phyloP scores from a whole-genome alignment of 768 basidiomycete genomes.

The Punctularia strigosozonata region DNA sequence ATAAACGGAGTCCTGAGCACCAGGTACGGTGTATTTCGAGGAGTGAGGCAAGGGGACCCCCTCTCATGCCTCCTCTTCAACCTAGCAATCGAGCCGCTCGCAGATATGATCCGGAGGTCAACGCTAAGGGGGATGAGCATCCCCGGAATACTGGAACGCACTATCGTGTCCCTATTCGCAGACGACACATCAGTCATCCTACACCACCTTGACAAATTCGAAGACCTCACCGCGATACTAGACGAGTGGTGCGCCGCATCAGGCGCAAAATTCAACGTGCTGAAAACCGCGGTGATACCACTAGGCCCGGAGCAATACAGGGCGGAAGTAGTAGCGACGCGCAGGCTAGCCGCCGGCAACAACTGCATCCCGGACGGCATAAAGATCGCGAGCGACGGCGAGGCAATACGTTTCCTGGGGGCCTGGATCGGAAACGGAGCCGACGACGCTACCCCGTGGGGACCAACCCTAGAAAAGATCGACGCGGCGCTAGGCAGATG shows the following conservation, averaged over 20 bases:
- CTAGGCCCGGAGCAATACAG: constrained; percentile 6
- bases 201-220: constrained; percentile 5
- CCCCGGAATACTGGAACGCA: constrained; percentile 1
- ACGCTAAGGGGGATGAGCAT: constrained; percentile 9
- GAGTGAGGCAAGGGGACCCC: constrained; percentile 8
- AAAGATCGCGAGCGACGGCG: background rate
- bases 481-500: constrained; percentile 5
- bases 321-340: background rate
- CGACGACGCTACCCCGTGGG: constrained; percentile 7
- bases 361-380: background rate
- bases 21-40: constrained; percentile 4
- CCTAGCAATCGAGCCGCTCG: constrained; percentile 5
- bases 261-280: constrained; percentile 10
- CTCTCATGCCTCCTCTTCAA: constrained; percentile 8
- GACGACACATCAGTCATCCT: constrained; percentile 15
- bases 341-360: background rate
- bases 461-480: constrained; percentile 12
- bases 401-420: constrained; percentile 5
- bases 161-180: constrained; percentile 10
- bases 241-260: constrained; percentile 13
- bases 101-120: constrained; percentile 1
- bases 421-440: constrained; percentile 14
- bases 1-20: constrained; percentile 3
- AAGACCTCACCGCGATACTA: constrained; percentile 4
- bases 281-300: constrained; percentile 10